These are phyloP conservation scores for Cystobasidiaceae sp. DNA, from an alignment of 1,284 basidiomycete genomes.

Conservation along the genomic window DNA sequence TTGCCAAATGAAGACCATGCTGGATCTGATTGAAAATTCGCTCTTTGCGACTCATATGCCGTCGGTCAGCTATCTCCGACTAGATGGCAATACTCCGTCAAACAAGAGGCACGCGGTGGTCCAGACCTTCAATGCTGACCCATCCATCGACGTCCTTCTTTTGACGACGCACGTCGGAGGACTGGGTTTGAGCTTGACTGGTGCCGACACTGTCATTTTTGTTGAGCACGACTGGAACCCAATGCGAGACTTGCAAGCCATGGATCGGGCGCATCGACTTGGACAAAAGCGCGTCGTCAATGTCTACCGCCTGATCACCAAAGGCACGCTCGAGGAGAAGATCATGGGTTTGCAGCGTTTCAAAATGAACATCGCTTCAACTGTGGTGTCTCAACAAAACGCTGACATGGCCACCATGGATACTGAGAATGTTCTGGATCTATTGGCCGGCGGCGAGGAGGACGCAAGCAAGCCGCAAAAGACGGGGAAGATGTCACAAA, in stretches of 20 bases:
- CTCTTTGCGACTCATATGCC: conserved; percentile 91
- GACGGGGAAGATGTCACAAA: conserved; percentile 44
- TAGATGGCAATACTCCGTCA: conserved; percentile 85
- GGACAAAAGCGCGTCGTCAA: conserved; percentile 99
- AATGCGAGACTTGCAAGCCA: conserved; percentile 98
- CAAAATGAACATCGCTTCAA: conserved; percentile 96
- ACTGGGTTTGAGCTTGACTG: conserved; percentile 89
- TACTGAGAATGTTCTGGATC: conserved; percentile 90
- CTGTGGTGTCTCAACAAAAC: conserved; percentile 96
- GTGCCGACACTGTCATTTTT: conserved; percentile 98
- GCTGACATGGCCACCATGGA: conserved; percentile 90
- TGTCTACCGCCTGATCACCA: conserved; percentile 94
- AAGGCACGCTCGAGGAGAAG: conserved; percentile 96
- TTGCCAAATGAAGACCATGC: conserved; percentile 98
- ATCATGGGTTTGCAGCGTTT: conserved; percentile 99
- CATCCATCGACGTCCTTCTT: conserved; percentile 92
- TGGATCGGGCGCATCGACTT: conserved; percentile 97
- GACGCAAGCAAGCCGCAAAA: conserved; percentile 24
- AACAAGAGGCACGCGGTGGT: conserved; percentile 91
- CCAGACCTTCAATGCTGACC: conserved; percentile 96
- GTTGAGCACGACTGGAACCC: conserved; percentile 99
- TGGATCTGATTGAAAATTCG: conserved; percentile 93
- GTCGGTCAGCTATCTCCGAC: conserved; percentile 92
- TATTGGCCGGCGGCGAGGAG: conserved; percentile 57
- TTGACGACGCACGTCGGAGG: conserved; percentile 97